Evolutionary conservation across 1,139 yeast genomes (phyloP), one percentile per base, ranked within the genome.

Genomic region (Pichia sorboxylosa): DNA sequence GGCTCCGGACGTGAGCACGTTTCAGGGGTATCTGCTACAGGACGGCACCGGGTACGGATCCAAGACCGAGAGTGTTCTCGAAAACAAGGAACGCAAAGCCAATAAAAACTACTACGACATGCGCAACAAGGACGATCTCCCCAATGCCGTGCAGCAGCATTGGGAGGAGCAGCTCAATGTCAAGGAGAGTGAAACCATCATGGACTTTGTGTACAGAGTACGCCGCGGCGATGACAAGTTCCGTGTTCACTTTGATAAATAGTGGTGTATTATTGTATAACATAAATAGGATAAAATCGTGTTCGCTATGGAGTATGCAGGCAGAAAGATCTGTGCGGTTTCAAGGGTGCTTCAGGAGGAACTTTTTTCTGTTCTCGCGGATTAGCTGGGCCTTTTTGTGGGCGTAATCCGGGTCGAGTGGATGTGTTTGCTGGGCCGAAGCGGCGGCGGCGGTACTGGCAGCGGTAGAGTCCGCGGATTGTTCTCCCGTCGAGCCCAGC

Each of bases 131-230:
- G 48, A 50, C 24, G 52, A 47, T 27, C 35, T 51, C 17, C 40
- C 47, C 15, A 35, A 35, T 20, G 47, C 41, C 17, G 54, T 48
- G 5, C 53, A 74, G 53, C 69, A 65, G 36, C 92, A 83, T 51
- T 80, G 82, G 42, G 40, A 63, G 43, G 63, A 61, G 26, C 67
- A 47, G 17, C 26, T 73, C 34, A 69, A 70, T n/a, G 71, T 71
- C 4, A 69, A 80, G 41, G 94, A 83, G 48, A 75, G 77, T 42
- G 94, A 83, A 47, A 70, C 76, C 26, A 72, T 83, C 27, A 78
- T 90, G 27, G 81, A 77, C 45, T 83, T 83, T 48, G 61, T 83
- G 37, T 83, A 83, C 55, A 73, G 78, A 43, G 83, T 79, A 33
- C 70, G 70, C 47, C 73, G 80, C 48, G 78, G 76, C 41, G 73